phyloP scores from a whole-genome alignment of 495 filamentous ascomycete genomes.

The Hypoxylon fuscum region DNA sequence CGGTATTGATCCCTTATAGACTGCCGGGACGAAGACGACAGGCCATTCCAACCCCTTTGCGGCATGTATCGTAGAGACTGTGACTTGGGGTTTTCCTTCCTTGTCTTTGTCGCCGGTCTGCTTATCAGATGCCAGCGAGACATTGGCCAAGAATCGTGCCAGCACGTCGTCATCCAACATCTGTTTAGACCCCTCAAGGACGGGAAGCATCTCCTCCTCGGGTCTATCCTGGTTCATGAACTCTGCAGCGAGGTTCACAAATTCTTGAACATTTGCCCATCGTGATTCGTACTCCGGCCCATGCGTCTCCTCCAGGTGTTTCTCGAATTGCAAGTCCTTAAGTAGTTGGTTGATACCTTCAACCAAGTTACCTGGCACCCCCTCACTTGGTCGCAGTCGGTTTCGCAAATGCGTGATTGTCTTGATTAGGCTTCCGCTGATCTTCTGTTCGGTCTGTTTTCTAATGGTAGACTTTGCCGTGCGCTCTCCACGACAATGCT shows the following conservation, averaged over 20 bases:
- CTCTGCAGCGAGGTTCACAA: constrained; percentile 79
- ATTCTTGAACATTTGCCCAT: constrained; percentile 94
- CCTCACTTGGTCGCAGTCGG: constrained; percentile 61
- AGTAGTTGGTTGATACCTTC: constrained; percentile 80
- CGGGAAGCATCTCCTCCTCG: constrained; percentile 76
- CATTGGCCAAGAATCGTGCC: constrained; percentile 86
- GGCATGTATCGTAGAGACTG: constrained; percentile 95
- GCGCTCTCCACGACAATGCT: constrained; percentile 74
- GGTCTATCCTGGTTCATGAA: constrained; percentile 61
- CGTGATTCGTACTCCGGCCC: constrained; percentile 79
- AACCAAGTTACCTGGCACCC: constrained; percentile 62
- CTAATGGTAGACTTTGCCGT: constrained; percentile 73
- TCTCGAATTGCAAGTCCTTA: constrained; percentile 75
- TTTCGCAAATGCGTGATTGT: constrained; percentile 67
- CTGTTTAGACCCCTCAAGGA: constrained; percentile 79
- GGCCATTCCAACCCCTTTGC: constrained; percentile 99
- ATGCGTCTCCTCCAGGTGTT: constrained; percentile 73
- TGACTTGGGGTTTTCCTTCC: constrained; percentile 72
- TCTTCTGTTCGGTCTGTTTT: constrained; percentile 69
- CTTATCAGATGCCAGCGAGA: constrained; percentile 83
- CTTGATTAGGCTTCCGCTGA: constrained; percentile 55
- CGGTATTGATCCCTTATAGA: constrained; percentile 92
- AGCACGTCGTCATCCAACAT: constrained; percentile 73
- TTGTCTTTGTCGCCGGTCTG: constrained; percentile 67
- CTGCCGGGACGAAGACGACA: constrained; percentile 91